phyloP scores from a whole-genome alignment of 2,329 filamentous ascomycete species.

The Botryotinia narcissicola region DNA sequence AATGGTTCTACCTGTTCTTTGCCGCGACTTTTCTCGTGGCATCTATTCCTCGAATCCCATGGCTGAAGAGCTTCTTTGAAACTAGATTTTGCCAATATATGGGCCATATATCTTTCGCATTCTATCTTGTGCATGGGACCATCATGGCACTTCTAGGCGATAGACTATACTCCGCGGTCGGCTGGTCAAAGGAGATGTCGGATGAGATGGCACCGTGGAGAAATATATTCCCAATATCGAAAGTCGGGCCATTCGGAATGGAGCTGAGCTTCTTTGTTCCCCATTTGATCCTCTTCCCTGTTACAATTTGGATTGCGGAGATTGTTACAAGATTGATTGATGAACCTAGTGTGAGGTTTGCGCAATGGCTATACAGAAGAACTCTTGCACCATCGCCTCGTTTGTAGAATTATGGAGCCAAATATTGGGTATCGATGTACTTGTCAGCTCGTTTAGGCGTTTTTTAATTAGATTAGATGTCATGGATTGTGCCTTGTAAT shows the following conservation, averaged over 20 bases:
- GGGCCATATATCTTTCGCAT: constrained; percentile 58
- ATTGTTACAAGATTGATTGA: constrained; percentile 55
- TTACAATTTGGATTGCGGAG: constrained; percentile 59
- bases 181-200: constrained; percentile 11
- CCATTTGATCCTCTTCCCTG: constrained; percentile 58
- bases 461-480: constrained; percentile 9
- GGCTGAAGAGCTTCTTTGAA: constrained; percentile 59
- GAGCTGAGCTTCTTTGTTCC: constrained; percentile 59
- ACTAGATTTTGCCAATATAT: constrained; percentile 58
- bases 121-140: constrained; percentile 65
- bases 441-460: neutral
- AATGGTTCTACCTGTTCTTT: constrained; percentile 67
- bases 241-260: constrained; percentile 56
- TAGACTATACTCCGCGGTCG: constrained; percentile 19
- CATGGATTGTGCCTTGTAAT: constrained; percentile 7
- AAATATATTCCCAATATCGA: constrained; percentile 54
- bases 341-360: constrained; percentile 57
- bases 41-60: constrained; percentile 54
- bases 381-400: constrained; percentile 35
- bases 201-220: constrained; percentile 53
- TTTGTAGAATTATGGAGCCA: constrained; percentile 4
- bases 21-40: constrained; percentile 57
- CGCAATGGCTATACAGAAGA: constrained; percentile 54
- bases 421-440: neutral
- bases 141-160: constrained; percentile 50